These are phyloP conservation scores for Punctularia strigosozonata DNA, from an alignment of 768 basidiomycete genomes.

Conservation along the genomic window DNA sequence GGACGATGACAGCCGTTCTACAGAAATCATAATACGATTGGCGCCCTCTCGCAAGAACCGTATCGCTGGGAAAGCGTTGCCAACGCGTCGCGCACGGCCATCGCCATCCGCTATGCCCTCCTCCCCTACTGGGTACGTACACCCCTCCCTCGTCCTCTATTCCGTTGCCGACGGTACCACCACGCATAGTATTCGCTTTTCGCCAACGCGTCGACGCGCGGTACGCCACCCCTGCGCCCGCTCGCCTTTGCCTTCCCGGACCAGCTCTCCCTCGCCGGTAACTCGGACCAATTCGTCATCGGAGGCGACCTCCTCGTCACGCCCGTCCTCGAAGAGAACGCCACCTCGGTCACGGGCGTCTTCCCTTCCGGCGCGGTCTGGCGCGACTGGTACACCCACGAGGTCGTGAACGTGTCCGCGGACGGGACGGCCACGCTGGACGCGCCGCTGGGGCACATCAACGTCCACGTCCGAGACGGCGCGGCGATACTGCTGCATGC, in stretches of 20 bases:
- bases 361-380: constrained; percentile 34
- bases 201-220: constrained; percentile 49
- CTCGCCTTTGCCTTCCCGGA: constrained; percentile 73
- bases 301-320: constrained; percentile 68
- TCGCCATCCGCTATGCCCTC: constrained; percentile 57
- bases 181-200: constrained; percentile 56
- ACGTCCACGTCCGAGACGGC: constrained; percentile 61
- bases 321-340: constrained; percentile 61
- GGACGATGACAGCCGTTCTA: too few relatives aligned
- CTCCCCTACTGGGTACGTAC: constrained; percentile 73
- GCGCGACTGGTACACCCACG: constrained; percentile 69
- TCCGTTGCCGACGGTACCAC: neutral
- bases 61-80: constrained; percentile 77
- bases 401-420: constrained; percentile 32
- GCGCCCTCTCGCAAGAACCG: constrained; percentile 67
- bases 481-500: constrained; percentile 53
- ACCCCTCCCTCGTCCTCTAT: neutral
- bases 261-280: constrained; percentile 47
- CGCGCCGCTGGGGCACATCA: constrained; percentile 68
- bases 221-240: constrained; percentile 63
- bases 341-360: constrained; percentile 53
- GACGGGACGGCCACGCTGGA: constrained; percentile 36
- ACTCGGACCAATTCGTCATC: constrained; percentile 63
- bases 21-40: constrained; percentile 61
- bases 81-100: constrained; percentile 58